A percentile compares a stretch with the other conserved stretches of the same genome.
Evolutionary conservation across 805 yeast species (phyloP).

Genomic region (Danielia oregonensis): DNA sequence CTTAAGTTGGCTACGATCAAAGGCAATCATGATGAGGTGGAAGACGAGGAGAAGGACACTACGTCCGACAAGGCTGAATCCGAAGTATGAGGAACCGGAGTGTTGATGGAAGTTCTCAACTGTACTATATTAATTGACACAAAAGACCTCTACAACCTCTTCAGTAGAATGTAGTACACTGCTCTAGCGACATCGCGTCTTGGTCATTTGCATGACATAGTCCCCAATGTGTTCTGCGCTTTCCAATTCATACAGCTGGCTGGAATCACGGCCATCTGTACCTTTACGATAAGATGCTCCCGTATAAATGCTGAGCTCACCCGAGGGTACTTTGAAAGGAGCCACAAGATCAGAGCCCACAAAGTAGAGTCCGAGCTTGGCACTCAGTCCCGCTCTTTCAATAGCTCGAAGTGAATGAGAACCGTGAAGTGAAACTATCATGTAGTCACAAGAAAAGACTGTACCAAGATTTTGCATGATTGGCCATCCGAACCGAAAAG

Average conservation of each 20-base stretch:
- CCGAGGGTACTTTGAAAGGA: conserved; percentile 6
- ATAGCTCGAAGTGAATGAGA: conserved; percentile 2
- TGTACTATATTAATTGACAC: no score
- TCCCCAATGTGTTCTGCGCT: conserved; percentile 19
- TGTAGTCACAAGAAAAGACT: conserved; percentile 4
- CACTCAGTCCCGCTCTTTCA: conserved; percentile 1
- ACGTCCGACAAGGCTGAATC: no score
- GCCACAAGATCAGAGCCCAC: conserved; percentile 5
- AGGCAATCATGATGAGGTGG: conserved; percentile 1
- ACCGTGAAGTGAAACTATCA: conserved; percentile 11
- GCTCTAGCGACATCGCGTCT: no score
- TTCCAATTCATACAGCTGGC: conserved; percentile 12
- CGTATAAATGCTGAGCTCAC: conserved; percentile 4
- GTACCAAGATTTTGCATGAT: conserved; percentile 4
- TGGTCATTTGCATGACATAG: conserved; percentile 20
- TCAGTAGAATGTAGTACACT: no score
- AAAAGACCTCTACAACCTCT: no score
- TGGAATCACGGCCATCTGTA: conserved; percentile 12
- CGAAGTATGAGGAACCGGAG: no score
- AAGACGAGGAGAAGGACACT: neutral
- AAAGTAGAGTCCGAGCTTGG: conserved; percentile 5
- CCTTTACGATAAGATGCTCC: conserved; percentile 1
- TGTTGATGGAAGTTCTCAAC: no score
- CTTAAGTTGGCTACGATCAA: conserved; percentile 11
- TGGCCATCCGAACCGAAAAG: conserved; percentile 9